Evolutionary conservation across 352 stramenopile genomes (phyloP), one percentile per base, ranked within the genome.

Genomic region (Phytophthora tubulina): DNA sequence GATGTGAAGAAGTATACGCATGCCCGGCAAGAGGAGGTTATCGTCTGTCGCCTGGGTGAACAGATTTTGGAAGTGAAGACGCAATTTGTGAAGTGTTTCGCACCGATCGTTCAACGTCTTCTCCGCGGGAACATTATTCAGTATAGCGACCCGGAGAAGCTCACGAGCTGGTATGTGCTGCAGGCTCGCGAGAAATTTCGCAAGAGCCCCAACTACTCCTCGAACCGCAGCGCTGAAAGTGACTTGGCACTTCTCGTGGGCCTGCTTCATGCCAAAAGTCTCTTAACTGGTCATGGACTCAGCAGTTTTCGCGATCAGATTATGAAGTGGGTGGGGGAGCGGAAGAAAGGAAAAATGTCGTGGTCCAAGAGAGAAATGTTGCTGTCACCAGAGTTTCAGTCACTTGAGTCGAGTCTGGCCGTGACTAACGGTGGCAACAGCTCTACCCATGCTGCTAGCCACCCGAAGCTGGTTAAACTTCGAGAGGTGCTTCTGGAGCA

Each of bases 1-100:
- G 94, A 99, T 61, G 97, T 99, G 14, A 94, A 91, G 33, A 89
- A 90, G 48, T 95, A 95, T 68, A 96, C 88, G 1, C 88, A 95
- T 53, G 86, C 85, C 17, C 78, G 89, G 2, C 87, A 94, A 52
- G 89, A 96, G 72, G 89, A 96, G 53, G 88, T 96, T 32, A 89
- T 95, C 63, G 85, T 92, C 30, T 95, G 86, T 66, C 85, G 69
- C 48, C 66, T 93, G 9, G 83, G 75, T 30, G 70, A 67, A 11
- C 81, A 90, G 31, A 88, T 95, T 42, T 75, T 84, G 7, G 77
- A 93, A 42, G 65, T 92, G 10, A 94, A 95, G 70, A 64, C 60
- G 31, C 73, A 91, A 7, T 91, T 91, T 36, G 51, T 93, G 3
- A 81, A 80, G 42, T 75, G 91, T 9, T 91, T 96, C 31, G 63